Conservation (phyloP, 1,284 basidiomycete species). For the Apiotrichum porosum region DNA sequence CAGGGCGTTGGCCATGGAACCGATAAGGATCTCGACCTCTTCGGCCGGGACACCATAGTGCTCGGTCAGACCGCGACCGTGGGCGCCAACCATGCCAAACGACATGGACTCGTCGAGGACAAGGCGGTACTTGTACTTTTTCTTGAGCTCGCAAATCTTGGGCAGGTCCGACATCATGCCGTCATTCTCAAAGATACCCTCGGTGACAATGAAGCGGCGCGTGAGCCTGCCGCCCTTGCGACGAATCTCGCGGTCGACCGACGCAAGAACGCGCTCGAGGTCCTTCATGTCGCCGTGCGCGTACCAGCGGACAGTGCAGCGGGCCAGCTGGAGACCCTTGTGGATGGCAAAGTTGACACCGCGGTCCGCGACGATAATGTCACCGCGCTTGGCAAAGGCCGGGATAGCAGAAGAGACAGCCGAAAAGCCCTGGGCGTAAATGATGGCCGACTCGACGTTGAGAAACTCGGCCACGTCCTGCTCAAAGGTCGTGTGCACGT, state of each 20-base stretch:
- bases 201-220: conserved; percentile 90
- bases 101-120: conserved; percentile 93
- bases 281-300: conserved; percentile 92
- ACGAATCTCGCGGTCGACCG: conserved; percentile 78
- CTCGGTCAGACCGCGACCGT: conserved; percentile 91
- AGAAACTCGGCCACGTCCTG: conserved; percentile 84
- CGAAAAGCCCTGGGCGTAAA: conserved; percentile 92
- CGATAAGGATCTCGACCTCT: conserved; percentile 58
- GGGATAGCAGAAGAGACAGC: conserved; percentile 93
- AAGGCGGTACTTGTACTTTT: conserved; percentile 91
- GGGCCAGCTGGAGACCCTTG: conserved; percentile 94
- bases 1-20: conserved; percentile 81
- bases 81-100: conserved; percentile 86
- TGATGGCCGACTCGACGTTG: conserved; percentile 79
- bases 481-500: conserved; percentile 88
- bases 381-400: conserved; percentile 95
- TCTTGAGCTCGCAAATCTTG: conserved; percentile 79
- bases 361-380: conserved; percentile 96
- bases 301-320: conserved; percentile 89
- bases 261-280: conserved; percentile 79
- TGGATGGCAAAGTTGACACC: conserved; percentile 92
- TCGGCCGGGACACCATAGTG: conserved; percentile 73
- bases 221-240: conserved; percentile 78
- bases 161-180: conserved; percentile 87
- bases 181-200: conserved; percentile 94